These are phyloP conservation scores for Lepiota venenata DNA, from an alignment of 768 basidiomycete species.

Conservation along the genomic window DNA sequence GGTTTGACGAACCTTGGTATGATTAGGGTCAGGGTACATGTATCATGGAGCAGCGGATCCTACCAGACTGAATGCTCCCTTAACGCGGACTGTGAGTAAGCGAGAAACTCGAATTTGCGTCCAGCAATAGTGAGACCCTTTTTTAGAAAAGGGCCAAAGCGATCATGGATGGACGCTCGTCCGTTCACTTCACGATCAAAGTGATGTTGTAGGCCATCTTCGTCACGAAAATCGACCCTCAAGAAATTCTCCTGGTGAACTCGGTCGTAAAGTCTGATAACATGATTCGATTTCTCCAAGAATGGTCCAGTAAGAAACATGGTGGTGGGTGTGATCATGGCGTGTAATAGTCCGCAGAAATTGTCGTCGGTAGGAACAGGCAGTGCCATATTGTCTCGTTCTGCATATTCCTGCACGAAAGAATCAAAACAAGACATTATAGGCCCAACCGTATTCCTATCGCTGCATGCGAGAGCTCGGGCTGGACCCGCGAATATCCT, in stretches of 20 bases:
- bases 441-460: slow-evolving; percentile 17
- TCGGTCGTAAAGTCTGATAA: slow-evolving; percentile 49
- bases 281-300: slow-evolving; percentile 57
- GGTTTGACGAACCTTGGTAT: slow-evolving; percentile 54
- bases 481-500: slow-evolving; percentile 29
- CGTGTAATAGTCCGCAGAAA: slow-evolving; percentile 23
- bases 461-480: slow-evolving; percentile 19
- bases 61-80: slow-evolving; percentile 60
- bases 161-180: slow-evolving; percentile 39
- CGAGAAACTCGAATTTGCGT: slow-evolving; percentile 56
- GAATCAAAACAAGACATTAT: slow-evolving; percentile 23
- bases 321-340: slow-evolving; percentile 50
- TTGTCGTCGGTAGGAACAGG: slow-evolving; percentile 24
- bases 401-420: slow-evolving; percentile 24
- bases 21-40: not conserved
- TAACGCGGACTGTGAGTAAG: slow-evolving; percentile 69
- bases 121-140: slow-evolving; percentile 49
- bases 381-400: slow-evolving; percentile 18
- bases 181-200: slow-evolving; percentile 57
- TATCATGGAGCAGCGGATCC: slow-evolving; percentile 4
- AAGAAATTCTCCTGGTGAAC: slow-evolving; percentile 51
- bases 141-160: slow-evolving; percentile 42
- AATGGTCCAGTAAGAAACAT: slow-evolving; percentile 51
- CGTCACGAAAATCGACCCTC: slow-evolving; percentile 62
- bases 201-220: slow-evolving; percentile 47